Evolutionary conservation across 805 yeast genomes (phyloP), one percentile per base, ranked within the genome.

Genomic region (Saturnispora silvae): DNA sequence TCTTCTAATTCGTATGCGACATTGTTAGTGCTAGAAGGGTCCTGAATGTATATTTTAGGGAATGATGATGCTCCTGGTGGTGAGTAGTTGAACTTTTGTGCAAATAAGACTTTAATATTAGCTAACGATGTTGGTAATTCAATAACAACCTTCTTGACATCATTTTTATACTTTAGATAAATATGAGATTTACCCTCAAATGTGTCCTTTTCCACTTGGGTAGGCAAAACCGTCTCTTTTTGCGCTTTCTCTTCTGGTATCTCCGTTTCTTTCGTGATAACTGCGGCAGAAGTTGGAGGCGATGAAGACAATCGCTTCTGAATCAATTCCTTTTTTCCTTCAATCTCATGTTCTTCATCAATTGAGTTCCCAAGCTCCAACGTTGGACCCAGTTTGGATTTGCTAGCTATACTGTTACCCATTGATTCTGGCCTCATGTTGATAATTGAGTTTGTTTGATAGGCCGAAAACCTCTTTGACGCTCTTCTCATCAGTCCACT

Each of bases 401-500:
- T 36, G 10, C 20, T 39, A 6, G 27, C 31, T 10, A 16, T 16
- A 2, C 45, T 36, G 10, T 20, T 39, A 6, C 30, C 31, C 10
- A 16, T 16, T 15, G 34, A 13, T 9, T 32, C 38, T 20, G 40
- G 25, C 22, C 10, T 35, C 59, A 56, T 53, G 5, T 56, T 53
- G 4, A 53, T 42, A 4, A 54, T 54, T 33, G 54, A 52, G 13
- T 52, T 45, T 0, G 56, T 53, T 51, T 89, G 97, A 43, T 87
- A 89, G 0, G 96, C 96, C 4, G 96, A 85, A 53, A 81, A 89
- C 38, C 98, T 65, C 48, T 89, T 80, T 0, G 96, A 87, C 0
- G 97, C 99, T 43, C 96, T 71, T 47, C 99, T 70, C 62, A 81
- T 94, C 23, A 92, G 63, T 3, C 83, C 80, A 33, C 82, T 83